phyloP scores from a whole-genome alignment of 2,329 filamentous ascomycete genomes.

The Beauveria medogensis region DNA sequence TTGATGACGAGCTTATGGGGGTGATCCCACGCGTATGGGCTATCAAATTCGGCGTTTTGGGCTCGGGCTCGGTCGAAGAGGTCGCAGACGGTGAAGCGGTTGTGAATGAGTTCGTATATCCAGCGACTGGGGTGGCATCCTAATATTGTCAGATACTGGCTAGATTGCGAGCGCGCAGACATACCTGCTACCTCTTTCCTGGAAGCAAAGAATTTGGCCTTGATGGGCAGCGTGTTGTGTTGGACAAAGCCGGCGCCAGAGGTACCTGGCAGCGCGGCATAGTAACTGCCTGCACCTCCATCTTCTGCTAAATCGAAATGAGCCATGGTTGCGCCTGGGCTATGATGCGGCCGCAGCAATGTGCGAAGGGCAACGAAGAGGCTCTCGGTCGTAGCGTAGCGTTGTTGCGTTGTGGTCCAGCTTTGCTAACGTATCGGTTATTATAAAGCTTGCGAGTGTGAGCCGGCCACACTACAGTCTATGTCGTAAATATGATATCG shows the following conservation, averaged over 20 bases:
- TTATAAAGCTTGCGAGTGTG: background rate
- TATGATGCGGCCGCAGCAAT: background rate
- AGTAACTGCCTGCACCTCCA: constrained; percentile 21
- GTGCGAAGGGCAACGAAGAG: background rate
- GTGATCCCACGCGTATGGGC: constrained; percentile 27
- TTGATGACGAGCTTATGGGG: constrained; percentile 29
- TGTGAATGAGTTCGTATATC: constrained; percentile 32
- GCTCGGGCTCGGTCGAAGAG: constrained; percentile 28
- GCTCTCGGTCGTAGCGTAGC: background rate
- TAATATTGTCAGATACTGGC: constrained; percentile 12
- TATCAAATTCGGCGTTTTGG: constrained; percentile 21
- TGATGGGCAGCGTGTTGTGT: constrained; percentile 25
- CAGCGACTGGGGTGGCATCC: constrained; percentile 30
- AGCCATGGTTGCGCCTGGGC: constrained; percentile 19
- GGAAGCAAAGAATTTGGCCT: constrained; percentile 20
- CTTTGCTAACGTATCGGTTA: background rate
- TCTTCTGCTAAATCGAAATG: constrained; percentile 22
- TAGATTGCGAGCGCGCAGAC: background rate
- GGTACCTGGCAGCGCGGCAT: constrained; percentile 27
- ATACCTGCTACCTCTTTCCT: constrained; percentile 21
- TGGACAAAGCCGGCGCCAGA: constrained; percentile 20
- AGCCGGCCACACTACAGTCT: constrained; percentile 1
- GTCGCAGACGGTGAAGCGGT: constrained; percentile 28
- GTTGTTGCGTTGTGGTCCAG: background rate
- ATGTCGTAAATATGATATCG: too few species aligned